Evolutionary conservation across 1,284 basidiomycete genomes (phyloP).

Genomic region (Pyrrhoderma noxium): DNA sequence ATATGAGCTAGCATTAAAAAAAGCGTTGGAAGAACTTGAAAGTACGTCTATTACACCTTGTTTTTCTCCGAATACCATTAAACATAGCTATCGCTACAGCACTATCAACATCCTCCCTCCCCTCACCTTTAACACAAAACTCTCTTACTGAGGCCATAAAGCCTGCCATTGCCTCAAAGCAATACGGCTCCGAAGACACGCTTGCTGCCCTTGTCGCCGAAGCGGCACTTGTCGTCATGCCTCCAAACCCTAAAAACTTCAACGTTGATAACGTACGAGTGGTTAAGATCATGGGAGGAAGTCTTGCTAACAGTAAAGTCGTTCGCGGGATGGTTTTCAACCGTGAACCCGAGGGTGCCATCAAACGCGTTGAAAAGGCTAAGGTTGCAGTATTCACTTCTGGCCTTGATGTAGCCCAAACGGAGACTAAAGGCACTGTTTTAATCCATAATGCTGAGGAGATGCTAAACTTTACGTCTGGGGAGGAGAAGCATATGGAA

Average conservation of each 20-base stretch:
- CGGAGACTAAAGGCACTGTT: constrained; percentile 99
- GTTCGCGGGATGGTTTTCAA: constrained; percentile 98
- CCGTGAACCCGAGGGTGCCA: constrained; percentile 86
- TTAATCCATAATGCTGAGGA: constrained; percentile 94
- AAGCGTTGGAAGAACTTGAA: constrained; percentile 85
- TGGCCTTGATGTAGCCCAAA: constrained; percentile 89
- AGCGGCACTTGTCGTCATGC: constrained; percentile 88
- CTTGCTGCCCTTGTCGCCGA: constrained; percentile 86
- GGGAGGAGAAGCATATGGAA: constrained; percentile 94
- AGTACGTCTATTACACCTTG: constrained; percentile 46
- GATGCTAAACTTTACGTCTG: constrained; percentile 92
- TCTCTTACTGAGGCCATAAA: constrained; percentile 78
- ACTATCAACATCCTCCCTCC: constrained; percentile 58
- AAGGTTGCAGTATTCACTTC: constrained; percentile 95
- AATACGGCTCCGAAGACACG: constrained; percentile 88
- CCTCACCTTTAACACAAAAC: constrained; percentile 72
- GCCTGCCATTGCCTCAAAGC: constrained; percentile 93
- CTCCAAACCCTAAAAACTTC: constrained; percentile 82
- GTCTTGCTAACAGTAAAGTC: constrained; percentile 75
- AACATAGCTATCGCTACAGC: constrained; percentile 33
- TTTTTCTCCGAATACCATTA: neutral
- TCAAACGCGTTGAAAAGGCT: constrained; percentile 77
- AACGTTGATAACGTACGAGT: constrained; percentile 98
- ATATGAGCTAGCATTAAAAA: constrained; percentile 89
- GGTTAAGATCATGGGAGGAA: constrained; percentile 98